Base-by-base conservation (phyloP, 2,329 filamentous ascomycete genomes). In the Diaporthe aspalathi region DNA sequence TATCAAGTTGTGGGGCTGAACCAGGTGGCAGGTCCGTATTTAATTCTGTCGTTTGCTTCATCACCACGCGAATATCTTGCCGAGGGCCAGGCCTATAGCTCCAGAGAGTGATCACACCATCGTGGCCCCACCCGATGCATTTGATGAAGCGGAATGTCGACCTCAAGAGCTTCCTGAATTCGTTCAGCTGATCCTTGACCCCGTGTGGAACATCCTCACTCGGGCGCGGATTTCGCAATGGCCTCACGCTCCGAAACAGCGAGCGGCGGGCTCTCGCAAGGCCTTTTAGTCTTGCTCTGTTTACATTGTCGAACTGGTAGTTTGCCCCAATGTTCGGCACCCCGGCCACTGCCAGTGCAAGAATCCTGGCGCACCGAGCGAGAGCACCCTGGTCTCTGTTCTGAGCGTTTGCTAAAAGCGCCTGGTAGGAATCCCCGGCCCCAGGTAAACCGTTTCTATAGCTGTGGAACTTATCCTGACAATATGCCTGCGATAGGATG, bases 371-470 rank as follows among this genome's bases (percentile, higher is more conserved):
- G 32, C n/a, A 16, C 20, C 53, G 32, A 12, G n/a, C 29, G 3
- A 14, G 4, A 14, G 11, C 11, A 16, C 2, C 53, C 6, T 8
- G 17, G 5, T 56, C 11, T 7, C 53, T 29, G 4, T 8, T 6
- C 1, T 6, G 8, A 0, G 29, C 20, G 1, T 12, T 7, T 1
- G 12, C 29, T 3, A 22, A 0, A 12, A 56, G 22, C 2, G 12
- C 5, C 5, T 14, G 0, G 11, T n/a, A 12, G 5, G 1, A 2
- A 12, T 16, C 32, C 0, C n/a, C 8, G n/a, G 20, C 20, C 1
- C n/a, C 29, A 12, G 1, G 2, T n/a, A 38, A 6, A 22, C 45
- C 60, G 3, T 49, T 63, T 16, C 60, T 63, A 4, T 49, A 49
- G 1, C 14, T 14, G 6, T 35, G 27, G 2, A 35, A 63, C 17